Evolutionary conservation across 2,329 filamentous ascomycete species (phyloP).

Genomic region (Calonectria crousiana): DNA sequence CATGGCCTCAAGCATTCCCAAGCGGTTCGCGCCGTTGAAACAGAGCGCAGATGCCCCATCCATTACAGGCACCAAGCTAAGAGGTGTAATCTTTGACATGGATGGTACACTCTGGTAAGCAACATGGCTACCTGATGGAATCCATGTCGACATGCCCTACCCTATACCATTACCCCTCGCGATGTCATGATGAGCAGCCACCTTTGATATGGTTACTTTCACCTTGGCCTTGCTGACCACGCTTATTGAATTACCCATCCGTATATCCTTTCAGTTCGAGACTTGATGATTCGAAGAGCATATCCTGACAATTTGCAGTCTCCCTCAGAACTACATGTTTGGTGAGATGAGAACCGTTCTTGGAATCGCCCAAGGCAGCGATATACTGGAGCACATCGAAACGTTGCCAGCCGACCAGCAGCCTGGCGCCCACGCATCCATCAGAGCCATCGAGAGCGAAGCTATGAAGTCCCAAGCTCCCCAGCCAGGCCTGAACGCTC

Average conservation of each 20-base stretch:
- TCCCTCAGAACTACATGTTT: slow-evolving; percentile 98
- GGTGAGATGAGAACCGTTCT: slow-evolving; percentile 83
- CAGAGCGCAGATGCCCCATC: slow-evolving; percentile 46
- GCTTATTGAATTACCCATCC: background rate
- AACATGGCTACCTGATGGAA: background rate
- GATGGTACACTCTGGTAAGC: slow-evolving; percentile 93
- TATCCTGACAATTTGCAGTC: slow-evolving; percentile 59
- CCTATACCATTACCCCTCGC: background rate
- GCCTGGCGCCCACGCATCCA: slow-evolving; percentile 75
- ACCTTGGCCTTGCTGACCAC: background rate
- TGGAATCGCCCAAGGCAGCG: slow-evolving; percentile 76
- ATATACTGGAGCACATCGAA: slow-evolving; percentile 93
- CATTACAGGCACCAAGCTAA: slow-evolving; percentile 58
- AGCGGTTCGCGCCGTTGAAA: slow-evolving; percentile 69
- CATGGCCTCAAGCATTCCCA: slow-evolving; percentile 56
- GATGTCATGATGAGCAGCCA: background rate
- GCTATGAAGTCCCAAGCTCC: slow-evolving; percentile 86
- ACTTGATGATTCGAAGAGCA: background rate
- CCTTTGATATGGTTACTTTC: background rate
- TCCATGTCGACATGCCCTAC: background rate
- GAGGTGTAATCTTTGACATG: slow-evolving; percentile 87
- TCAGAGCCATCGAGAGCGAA: slow-evolving; percentile 82
- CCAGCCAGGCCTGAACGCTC: slow-evolving; percentile 80
- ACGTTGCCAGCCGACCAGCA: slow-evolving; percentile 72
- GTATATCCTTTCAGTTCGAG: background rate